These are phyloP conservation scores for Phytophthora fragariaefolia DNA, from an alignment of 352 stramenopile species.

Conservation along the genomic window DNA sequence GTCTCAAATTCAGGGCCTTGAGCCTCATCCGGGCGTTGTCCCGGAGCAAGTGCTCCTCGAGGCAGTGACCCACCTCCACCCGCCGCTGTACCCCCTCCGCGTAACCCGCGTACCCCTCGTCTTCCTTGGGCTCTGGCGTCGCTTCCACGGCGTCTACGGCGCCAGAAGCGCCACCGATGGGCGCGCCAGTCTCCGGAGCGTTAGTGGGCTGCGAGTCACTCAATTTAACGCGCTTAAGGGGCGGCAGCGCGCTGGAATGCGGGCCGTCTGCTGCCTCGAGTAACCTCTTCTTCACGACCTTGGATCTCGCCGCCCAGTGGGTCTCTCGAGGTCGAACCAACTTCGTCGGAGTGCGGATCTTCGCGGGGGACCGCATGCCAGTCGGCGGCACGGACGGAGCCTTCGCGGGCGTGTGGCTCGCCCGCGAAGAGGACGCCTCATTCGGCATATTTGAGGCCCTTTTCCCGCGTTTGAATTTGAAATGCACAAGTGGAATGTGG, in stretches of 20 bases:
- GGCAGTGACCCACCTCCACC: slow-evolving; percentile 39
- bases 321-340: slow-evolving; percentile 26
- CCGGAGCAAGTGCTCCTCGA: slow-evolving; percentile 51
- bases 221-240: slow-evolving; percentile 29
- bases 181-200: neutral
- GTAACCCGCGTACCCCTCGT: slow-evolving; percentile 13
- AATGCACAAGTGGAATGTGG: too few relatives aligned
- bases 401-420: slow-evolving; percentile 24
- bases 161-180: neutral
- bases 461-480: too few relatives aligned
- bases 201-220: neutral
- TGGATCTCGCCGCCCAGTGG: slow-evolving; percentile 16
- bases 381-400: neutral
- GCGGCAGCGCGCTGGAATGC: slow-evolving; percentile 8
- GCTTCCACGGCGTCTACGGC: slow-evolving; percentile 14
- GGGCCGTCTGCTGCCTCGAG: slow-evolving; percentile 10
- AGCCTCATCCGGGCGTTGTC: slow-evolving; percentile 59
- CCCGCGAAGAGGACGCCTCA: slow-evolving; percentile 20
- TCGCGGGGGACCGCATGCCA: slow-evolving; percentile 34
- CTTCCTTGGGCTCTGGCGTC: slow-evolving; percentile 14
- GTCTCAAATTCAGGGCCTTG: slow-evolving; percentile 45
- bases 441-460: too few relatives aligned
- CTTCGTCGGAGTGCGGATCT: slow-evolving; percentile 33
- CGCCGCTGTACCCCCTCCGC: slow-evolving; percentile 35
- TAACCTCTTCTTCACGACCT: slow-evolving; percentile 36